These are phyloP conservation scores for Malus fusca DNA, from an alignment of 306 rosid genomes.

Conservation along the genomic window DNA sequence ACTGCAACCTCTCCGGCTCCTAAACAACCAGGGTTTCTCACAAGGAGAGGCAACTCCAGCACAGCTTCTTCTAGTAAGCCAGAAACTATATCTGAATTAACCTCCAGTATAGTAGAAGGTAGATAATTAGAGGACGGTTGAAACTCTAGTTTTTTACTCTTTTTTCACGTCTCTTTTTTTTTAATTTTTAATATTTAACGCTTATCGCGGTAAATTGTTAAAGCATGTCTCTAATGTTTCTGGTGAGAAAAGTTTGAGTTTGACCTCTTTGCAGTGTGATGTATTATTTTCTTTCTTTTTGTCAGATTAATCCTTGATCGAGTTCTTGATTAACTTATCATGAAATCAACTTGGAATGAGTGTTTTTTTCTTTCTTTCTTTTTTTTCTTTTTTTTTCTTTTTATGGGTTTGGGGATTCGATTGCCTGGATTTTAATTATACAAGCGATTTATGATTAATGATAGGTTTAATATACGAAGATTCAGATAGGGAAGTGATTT, in stretches of 20 bases:
- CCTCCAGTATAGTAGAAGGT: constrained; percentile 11
- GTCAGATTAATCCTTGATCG: too few species aligned
- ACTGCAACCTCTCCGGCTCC: constrained; percentile 26
- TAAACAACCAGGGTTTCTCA: constrained; percentile 33
- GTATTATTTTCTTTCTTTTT: background rate
- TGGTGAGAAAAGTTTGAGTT: background rate
- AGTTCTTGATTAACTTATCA: background rate
- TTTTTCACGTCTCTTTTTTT: background rate
- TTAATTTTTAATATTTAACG: too few species aligned
- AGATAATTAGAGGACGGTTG: constrained; percentile 5
- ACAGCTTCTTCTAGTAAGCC: constrained; percentile 28
- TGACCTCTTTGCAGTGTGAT: background rate
- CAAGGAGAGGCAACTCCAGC: constrained; percentile 1
- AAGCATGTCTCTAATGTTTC: background rate
- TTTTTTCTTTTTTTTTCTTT: too few species aligned
- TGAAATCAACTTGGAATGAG: background rate
- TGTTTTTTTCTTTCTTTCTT: too few species aligned
- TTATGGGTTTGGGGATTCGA: too few species aligned
- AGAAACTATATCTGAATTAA: constrained; percentile 13
- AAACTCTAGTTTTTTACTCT: background rate
- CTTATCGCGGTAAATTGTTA: background rate
- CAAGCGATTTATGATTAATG: too few species aligned
- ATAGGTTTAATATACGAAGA: too few species aligned
- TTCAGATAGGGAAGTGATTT: too few species aligned
- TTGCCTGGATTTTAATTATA: too few species aligned